phyloP scores from a whole-genome alignment of 306 rosid genomes.

The Castanea crenata region DNA sequence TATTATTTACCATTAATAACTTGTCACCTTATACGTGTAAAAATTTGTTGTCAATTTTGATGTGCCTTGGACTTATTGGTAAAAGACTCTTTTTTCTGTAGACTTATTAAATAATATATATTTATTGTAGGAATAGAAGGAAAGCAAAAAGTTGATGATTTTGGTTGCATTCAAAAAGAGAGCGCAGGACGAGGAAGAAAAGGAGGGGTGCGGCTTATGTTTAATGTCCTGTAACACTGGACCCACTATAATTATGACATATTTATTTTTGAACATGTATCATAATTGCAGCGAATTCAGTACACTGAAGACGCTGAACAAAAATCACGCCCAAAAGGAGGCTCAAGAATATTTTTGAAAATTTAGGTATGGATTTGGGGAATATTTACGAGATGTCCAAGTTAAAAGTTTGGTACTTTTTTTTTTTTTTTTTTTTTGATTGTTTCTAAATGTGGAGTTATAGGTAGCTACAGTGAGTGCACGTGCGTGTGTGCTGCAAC shows the following conservation, averaged over 20 bases:
- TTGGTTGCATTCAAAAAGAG: neutral
- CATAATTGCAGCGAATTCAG: no score
- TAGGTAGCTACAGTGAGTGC: slow-evolving; percentile 3
- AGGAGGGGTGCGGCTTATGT: neutral
- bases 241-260: no score
- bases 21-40: no score
- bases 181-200: neutral
- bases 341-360: neutral
- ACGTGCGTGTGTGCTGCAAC: slow-evolving; percentile 32
- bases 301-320: no score
- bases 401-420: neutral
- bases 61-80: no score
- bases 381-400: slow-evolving; percentile 16
- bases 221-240: no score
- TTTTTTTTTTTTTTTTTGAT: neutral
- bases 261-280: no score
- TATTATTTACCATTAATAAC: no score
- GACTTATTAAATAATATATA: no score
- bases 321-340: no score
- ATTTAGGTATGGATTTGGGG: slow-evolving; percentile 4
- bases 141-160: neutral
- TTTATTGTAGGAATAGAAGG: neutral
- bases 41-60: no score
- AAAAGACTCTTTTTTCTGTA: no score
- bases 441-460: neutral